A percentile compares a stretch with the other conserved stretches of the same genome.
Conservation (phyloP, 2,329 filamentous ascomycete genomes). For the Verticillium dahliae region DNA sequence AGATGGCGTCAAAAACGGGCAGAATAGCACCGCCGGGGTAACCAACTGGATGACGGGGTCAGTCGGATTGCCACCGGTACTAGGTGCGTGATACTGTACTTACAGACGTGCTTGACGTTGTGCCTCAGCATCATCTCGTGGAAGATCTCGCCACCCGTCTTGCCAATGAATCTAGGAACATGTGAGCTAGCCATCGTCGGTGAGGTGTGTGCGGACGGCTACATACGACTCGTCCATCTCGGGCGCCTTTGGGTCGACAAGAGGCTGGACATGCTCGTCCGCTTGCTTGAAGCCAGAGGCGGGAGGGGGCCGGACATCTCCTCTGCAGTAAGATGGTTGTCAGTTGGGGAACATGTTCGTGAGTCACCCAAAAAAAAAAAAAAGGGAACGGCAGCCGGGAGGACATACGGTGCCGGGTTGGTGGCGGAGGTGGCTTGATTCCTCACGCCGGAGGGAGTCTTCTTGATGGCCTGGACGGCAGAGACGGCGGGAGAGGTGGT, state of each 20-base stretch:
- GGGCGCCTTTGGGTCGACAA: constrained; percentile 51
- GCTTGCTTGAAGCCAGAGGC: constrained; percentile 54
- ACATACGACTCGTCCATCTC: constrained; percentile 79
- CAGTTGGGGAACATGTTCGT: constrained; percentile 6
- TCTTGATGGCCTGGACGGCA: constrained; percentile 29
- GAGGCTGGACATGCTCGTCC: constrained; percentile 59
- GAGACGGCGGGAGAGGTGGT: constrained; percentile 30
- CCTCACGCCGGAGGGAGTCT: constrained; percentile 33
- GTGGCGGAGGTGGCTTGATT: constrained; percentile 43
- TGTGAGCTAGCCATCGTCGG: constrained; percentile 1
- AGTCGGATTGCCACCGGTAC: neutral
- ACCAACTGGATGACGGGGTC: constrained; percentile 46
- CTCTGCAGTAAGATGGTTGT: constrained; percentile 20
- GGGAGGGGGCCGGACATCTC: constrained; percentile 51
- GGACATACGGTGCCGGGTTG: constrained; percentile 47
- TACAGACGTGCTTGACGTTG: constrained; percentile 89
- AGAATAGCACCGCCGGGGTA: constrained; percentile 96
- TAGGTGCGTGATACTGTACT: constrained; percentile 28
- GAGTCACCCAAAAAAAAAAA: constrained; percentile 14
- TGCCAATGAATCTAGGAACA: constrained; percentile 70
- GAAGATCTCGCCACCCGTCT: constrained; percentile 93
- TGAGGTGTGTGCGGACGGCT: constrained; percentile 6
- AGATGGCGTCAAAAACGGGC: constrained; percentile 97
- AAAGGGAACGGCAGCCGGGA: constrained; percentile 6
- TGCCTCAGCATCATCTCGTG: constrained; percentile 98